Evolutionary conservation across 75 land plant species (phyloP), one percentile per base, ranked within the genome.

Genomic region (Pseudotsuga menziesii): DNA sequence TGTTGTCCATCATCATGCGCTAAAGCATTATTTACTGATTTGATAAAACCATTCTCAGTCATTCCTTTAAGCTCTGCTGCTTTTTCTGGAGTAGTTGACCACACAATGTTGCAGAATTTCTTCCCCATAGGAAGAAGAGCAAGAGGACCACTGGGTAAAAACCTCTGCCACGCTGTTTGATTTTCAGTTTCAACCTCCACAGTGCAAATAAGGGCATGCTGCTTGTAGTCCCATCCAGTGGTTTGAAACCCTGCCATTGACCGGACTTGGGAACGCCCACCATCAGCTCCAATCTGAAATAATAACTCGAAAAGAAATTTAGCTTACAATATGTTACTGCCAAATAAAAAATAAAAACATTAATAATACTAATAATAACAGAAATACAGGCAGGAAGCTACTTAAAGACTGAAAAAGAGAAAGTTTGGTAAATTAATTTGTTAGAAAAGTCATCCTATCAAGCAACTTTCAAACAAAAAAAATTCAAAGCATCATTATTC

Each of bases 231-330:
- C 99, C 98, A 90, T 32, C 95, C 95, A 71, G 80, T 90, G 58
- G 93, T 87, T 60, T 85, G 83, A 17, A 97, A 75, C 57, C 98
- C 99, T 61, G 92, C 89, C 78, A 92, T 82, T 75, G 88, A 77
- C 76, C 98, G 84, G 39, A 94, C 92, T 48, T 78, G 85, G 22
- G 99, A 96, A 76, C 86, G 90, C 20, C 87, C 87, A 55, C 99
- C 99, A 94, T 97, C 99, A 64, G 99, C 91, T 78, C 99, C 99
- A 74, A 97, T 88, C 99, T 97, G 81, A 48, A 48, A 48, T 8
- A 48, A 48, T 48, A 48, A 48, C 54, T 48, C 54, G 9, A 12
- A 9, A 48, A 9, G 0, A 11, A 9, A 0, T 9, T 9, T 11
- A 48, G 2, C 2, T 48, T 48, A 48, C 54, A 48, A 9, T 29